These are phyloP conservation scores for Termitomyces sp. DNA, from an alignment of 768 basidiomycete species.

Conservation along the genomic window DNA sequence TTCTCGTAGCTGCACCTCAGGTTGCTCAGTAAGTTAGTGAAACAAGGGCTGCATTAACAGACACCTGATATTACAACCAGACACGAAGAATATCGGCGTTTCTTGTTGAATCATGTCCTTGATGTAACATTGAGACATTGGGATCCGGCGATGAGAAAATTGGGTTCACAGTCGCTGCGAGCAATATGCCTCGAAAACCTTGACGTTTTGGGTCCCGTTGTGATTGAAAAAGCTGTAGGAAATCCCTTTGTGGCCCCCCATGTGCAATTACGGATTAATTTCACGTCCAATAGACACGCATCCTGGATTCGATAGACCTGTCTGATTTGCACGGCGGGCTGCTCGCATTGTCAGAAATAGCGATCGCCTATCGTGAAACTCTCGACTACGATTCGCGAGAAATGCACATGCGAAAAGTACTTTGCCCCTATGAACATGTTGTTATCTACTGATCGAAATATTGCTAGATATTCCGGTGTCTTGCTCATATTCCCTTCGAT, in stretches of 20 bases:
- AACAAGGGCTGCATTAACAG: not conserved
- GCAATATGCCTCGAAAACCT: constrained; percentile 63
- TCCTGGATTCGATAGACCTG: constrained; percentile 61
- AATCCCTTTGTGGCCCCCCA: not conserved
- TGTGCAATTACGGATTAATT: not conserved
- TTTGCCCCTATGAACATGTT: not conserved
- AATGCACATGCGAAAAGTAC: constrained; percentile 42
- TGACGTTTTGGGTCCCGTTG: constrained; percentile 42
- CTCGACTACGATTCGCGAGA: constrained; percentile 27
- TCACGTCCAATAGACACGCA: constrained; percentile 34
- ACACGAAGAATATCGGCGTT: constrained; percentile 68
- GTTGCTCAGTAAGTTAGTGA: constrained; percentile 69
- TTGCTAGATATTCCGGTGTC: constrained; percentile 58
- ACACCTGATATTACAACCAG: constrained; percentile 34
- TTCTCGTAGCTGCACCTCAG: constrained; percentile 77
- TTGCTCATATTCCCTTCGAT: constrained; percentile 53
- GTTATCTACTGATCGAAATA: not conserved
- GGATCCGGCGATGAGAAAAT: constrained; percentile 75
- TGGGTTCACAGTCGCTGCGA: constrained; percentile 73
- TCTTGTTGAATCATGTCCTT: constrained; percentile 68
- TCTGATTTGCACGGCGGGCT: constrained; percentile 79
- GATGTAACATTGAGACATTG: constrained; percentile 81
- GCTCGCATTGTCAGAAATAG: constrained; percentile 69
- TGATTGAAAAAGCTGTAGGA: constrained; percentile 46
- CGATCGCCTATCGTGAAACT: constrained; percentile 45